These are phyloP conservation scores for Secale cereale DNA, from an alignment of 176 grass and related monocot species.

Conservation along the genomic window DNA sequence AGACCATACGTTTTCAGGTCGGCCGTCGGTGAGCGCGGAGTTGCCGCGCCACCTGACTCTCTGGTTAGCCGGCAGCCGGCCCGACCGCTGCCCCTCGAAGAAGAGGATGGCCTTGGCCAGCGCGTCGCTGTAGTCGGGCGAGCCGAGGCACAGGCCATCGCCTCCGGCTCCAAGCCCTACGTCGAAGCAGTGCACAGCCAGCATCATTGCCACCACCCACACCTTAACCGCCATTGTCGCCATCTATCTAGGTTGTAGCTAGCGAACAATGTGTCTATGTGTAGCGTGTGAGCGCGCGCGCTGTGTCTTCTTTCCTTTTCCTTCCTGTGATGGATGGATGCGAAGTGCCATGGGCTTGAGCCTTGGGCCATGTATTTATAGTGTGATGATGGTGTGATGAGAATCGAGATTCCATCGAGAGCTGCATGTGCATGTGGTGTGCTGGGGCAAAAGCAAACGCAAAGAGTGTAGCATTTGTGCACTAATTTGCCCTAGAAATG, in stretches of 20 bases:
- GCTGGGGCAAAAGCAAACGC: constrained; percentile 5
- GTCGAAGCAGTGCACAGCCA: background rate
- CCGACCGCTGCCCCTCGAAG: constrained; percentile 95
- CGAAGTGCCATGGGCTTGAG: background rate
- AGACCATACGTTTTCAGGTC: constrained; percentile 30
- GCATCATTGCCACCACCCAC: constrained; percentile 6
- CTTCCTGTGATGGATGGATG: constrained; percentile 4
- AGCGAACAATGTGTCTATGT: too few species aligned
- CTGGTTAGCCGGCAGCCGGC: constrained; percentile 43
- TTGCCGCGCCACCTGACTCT: constrained; percentile 62
- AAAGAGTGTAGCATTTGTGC: constrained; percentile 11
- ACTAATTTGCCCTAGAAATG: background rate
- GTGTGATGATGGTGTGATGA: background rate
- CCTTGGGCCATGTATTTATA: constrained; percentile 34
- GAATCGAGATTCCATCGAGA: background rate
- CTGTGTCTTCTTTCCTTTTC: background rate
- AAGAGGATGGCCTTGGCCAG: constrained; percentile 96
- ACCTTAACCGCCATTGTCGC: constrained; percentile 20
- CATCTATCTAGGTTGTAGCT: background rate
- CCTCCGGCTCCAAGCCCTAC: constrained; percentile 1
- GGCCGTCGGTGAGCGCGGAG: constrained; percentile 79
- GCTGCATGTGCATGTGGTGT: background rate
- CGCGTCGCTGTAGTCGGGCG: constrained; percentile 75
- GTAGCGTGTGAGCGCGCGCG: background rate
- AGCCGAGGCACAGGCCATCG: background rate